Conservation (phyloP, 2,329 filamentous ascomycete genomes). For the Phialocephala sp. region DNA sequence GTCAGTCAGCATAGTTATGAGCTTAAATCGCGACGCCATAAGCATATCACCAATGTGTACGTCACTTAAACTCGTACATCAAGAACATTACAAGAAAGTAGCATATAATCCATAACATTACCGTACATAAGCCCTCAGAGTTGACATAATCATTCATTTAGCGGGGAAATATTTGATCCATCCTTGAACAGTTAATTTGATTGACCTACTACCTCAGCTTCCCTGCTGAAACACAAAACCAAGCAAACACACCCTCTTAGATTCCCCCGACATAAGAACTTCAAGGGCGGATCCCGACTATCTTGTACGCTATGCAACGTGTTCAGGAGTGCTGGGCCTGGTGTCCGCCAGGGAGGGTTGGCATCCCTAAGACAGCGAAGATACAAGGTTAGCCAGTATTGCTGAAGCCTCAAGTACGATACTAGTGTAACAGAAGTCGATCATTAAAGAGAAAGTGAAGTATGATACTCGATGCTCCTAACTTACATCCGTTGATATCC, state of each 20-base stretch:
- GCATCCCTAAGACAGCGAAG: constrained; percentile 18
- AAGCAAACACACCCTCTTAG: background rate
- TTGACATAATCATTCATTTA: too few relatives aligned
- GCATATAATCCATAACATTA: too few relatives aligned
- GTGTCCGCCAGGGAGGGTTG: constrained; percentile 27
- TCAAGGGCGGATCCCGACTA: background rate
- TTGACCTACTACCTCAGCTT: background rate
- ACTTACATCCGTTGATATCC: constrained; percentile 55
- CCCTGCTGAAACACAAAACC: background rate
- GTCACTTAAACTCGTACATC: too few relatives aligned
- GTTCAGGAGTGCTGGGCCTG: constrained; percentile 18
- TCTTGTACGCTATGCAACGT: background rate
- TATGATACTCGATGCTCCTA: constrained; percentile 22
- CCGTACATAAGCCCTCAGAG: too few relatives aligned
- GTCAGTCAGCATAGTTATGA: too few relatives aligned
- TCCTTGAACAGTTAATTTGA: background rate
- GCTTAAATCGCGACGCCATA: too few relatives aligned
- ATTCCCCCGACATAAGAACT: background rate
- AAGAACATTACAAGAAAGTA: too few relatives aligned
- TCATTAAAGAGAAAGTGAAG: background rate
- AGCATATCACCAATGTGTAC: too few relatives aligned
- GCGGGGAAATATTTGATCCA: too few relatives aligned
- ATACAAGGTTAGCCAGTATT: background rate
- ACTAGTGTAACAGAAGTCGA: background rate
- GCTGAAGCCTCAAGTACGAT: background rate